These are phyloP conservation scores for Colletotrichum tropicicola DNA, from an alignment of 2,329 filamentous ascomycete species.

Conservation along the genomic window DNA sequence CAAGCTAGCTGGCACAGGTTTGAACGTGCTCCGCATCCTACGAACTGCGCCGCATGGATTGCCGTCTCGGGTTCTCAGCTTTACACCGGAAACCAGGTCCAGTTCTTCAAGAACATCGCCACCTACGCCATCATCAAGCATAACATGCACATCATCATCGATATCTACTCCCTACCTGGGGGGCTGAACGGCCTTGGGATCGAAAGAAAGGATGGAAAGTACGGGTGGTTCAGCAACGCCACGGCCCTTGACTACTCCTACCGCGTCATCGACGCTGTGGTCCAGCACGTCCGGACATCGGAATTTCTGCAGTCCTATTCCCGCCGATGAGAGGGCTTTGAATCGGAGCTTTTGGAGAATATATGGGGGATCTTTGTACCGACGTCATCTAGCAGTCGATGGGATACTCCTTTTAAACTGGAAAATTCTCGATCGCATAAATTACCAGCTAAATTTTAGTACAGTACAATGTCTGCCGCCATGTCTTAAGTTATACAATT, in stretches of 20 bases:
- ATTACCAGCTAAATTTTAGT: too few relatives aligned
- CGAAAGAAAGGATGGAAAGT: not conserved
- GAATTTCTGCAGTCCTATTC: not conserved
- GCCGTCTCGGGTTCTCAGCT: slow-evolving; percentile 10
- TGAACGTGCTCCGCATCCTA: slow-evolving; percentile 9
- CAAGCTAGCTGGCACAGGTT: slow-evolving; percentile 4
- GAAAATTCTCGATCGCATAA: too few relatives aligned
- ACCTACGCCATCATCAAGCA: slow-evolving; percentile 2
- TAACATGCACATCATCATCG: slow-evolving; percentile 8
- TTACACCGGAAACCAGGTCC: slow-evolving; percentile 3
- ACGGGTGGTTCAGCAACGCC: slow-evolving; percentile 3
- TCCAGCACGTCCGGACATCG: not conserved
- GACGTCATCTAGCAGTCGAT: too few relatives aligned
- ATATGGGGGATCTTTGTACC: too few relatives aligned
- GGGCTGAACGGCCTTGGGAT: not conserved
- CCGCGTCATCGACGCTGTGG: not conserved
- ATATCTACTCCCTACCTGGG: slow-evolving; percentile 1
- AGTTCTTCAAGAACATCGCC: not conserved
- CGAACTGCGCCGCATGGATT: slow-evolving; percentile 7
- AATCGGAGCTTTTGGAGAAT: too few relatives aligned
- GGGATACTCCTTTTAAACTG: too few relatives aligned
- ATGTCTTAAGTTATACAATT: too few relatives aligned
- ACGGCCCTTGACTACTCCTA: slow-evolving; percentile 8
- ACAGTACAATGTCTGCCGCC: too few relatives aligned
- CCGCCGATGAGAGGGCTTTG: too few relatives aligned